A percentile compares a stretch with the other conserved stretches of the same genome.
Conservation (phyloP, 2,329 filamentous ascomycete genomes). For the Elsinoe australis region DNA sequence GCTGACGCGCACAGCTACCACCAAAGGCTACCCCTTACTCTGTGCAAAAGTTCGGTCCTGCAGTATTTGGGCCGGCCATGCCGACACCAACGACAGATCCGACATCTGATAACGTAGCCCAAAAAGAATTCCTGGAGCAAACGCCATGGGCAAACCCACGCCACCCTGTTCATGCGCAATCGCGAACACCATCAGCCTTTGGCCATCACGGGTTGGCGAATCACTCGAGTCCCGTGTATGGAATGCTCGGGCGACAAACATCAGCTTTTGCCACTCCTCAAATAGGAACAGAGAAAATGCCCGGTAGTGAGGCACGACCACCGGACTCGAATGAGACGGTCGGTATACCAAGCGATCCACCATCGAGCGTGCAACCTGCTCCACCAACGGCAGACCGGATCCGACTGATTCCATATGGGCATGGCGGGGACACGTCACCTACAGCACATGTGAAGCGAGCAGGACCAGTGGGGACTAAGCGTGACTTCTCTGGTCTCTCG, state of each 20-base stretch:
- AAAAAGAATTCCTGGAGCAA: constrained; percentile 77
- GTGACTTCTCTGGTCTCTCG: constrained; percentile 20
- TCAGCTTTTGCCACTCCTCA: constrained; percentile 22
- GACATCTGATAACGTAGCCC: constrained; percentile 28
- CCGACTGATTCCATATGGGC: constrained; percentile 18
- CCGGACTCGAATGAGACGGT: constrained; percentile 23
- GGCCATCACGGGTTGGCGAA: constrained; percentile 16
- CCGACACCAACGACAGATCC: constrained; percentile 8
- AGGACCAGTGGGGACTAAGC: constrained; percentile 14
- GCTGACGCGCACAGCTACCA: constrained; percentile 37
- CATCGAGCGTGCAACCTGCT: constrained; percentile 27
- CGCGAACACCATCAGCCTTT: constrained; percentile 19
- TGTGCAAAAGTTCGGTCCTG: constrained; percentile 11
- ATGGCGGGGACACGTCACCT: constrained; percentile 18
- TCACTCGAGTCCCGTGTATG: constrained; percentile 15
- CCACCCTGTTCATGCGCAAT: constrained; percentile 21
- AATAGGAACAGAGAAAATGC: constrained; percentile 11
- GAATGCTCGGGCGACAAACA: constrained; percentile 16
- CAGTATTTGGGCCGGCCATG: background rate
- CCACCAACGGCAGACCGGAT: constrained; percentile 26
- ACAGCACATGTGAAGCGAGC: constrained; percentile 18
- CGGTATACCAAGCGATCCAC: constrained; percentile 25
- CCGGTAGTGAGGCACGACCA: constrained; percentile 5
- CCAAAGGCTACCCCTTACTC: constrained; percentile 15
- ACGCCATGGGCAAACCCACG: constrained; percentile 91